A percentile compares a stretch with the other conserved stretches of the same genome.
Evolutionary conservation across 208 protist species (phyloP).

Genomic region (Herpetomonas tarakana): DNA sequence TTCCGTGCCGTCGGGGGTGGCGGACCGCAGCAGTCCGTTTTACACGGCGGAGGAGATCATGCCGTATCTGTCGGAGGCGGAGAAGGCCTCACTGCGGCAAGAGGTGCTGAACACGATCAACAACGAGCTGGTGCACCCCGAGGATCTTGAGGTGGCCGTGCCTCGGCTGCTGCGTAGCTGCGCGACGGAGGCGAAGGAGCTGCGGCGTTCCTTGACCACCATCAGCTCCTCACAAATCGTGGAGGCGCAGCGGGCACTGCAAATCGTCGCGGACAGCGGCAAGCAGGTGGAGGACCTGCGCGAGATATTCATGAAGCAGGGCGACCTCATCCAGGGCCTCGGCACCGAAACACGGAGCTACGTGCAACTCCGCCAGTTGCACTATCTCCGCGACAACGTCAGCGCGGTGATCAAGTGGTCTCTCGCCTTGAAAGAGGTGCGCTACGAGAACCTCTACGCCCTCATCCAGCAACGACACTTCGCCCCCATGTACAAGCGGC

Average conservation of each 20-base stretch:
- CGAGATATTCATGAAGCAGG: slow-evolving; percentile 68
- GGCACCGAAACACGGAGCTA: slow-evolving; percentile 65
- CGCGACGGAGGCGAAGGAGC: slow-evolving; percentile 65
- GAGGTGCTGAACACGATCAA: slow-evolving; percentile 74
- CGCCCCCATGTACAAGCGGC: slow-evolving; percentile 51
- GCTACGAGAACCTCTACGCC: slow-evolving; percentile 61
- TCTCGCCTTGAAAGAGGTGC: slow-evolving; percentile 76
- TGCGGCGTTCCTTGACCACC: slow-evolving; percentile 72
- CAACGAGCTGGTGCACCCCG: slow-evolving; percentile 67
- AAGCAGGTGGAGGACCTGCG: slow-evolving; percentile 65
- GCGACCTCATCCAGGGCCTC: slow-evolving; percentile 68
- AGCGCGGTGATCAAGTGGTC: slow-evolving; percentile 79
- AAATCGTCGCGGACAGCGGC: slow-evolving; percentile 61
- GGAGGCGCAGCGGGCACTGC: slow-evolving; percentile 69
- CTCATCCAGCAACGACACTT: slow-evolving; percentile 66
- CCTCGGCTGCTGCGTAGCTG: slow-evolving; percentile 74
- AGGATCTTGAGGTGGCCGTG: slow-evolving; percentile 72
- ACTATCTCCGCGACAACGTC: slow-evolving; percentile 81
- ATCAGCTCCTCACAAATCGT: slow-evolving; percentile 80
- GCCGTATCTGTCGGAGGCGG: slow-evolving; percentile 60
- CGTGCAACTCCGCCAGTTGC: slow-evolving; percentile 65
- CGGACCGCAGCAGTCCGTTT: slow-evolving; percentile 16
- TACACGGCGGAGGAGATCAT: slow-evolving; percentile 70
- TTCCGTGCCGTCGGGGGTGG: background rate
- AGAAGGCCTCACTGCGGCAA: slow-evolving; percentile 43